Percentiles rank a stretch among this genome's conserved stretches.
phyloP scores from a whole-genome alignment of 116 monocot species.

The Thalassia testudinum region DNA sequence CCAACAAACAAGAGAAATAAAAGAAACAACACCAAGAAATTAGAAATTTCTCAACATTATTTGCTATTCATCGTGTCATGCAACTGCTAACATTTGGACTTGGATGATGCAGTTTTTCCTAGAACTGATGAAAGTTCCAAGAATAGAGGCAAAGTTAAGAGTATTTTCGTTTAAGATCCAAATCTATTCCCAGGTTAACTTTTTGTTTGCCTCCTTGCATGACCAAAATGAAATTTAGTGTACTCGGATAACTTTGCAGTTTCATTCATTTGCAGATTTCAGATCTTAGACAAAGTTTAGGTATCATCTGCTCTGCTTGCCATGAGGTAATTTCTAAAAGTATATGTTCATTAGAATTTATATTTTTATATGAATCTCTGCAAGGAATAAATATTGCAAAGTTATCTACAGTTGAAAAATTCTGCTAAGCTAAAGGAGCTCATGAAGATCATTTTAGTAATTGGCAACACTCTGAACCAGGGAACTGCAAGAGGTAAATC shows the following conservation, averaged over 20 bases:
- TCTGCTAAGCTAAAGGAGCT: conserved; percentile 88
- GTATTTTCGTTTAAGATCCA: conserved; percentile 89
- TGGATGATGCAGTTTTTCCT: conserved; percentile 54
- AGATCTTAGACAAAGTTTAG: conserved; percentile 56
- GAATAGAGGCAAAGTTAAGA: conserved; percentile 80
- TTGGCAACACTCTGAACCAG: conserved; percentile 93
- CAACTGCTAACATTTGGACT: neutral
- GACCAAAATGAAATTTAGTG: neutral
- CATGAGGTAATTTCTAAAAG: conserved; percentile 41
- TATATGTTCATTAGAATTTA: neutral
- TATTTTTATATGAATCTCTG: neutral
- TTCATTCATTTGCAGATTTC: conserved; percentile 30
- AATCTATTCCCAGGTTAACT: conserved; percentile 51
- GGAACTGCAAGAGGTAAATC: conserved; percentile 87
- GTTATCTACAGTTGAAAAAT: conserved; percentile 40
- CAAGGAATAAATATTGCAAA: neutral
- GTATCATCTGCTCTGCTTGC: conserved; percentile 43
- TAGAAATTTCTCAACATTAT: no score
- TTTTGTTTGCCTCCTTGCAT: neutral
- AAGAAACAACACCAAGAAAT: no score
- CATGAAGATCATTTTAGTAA: conserved; percentile 81
- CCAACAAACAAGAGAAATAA: no score
- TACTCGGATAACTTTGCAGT: conserved; percentile 11
- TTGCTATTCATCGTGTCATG: no score
- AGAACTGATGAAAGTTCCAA: conserved; percentile 91